These are phyloP conservation scores for Nemania bipapillata DNA, from an alignment of 2,329 filamentous ascomycete species.

Conservation along the genomic window DNA sequence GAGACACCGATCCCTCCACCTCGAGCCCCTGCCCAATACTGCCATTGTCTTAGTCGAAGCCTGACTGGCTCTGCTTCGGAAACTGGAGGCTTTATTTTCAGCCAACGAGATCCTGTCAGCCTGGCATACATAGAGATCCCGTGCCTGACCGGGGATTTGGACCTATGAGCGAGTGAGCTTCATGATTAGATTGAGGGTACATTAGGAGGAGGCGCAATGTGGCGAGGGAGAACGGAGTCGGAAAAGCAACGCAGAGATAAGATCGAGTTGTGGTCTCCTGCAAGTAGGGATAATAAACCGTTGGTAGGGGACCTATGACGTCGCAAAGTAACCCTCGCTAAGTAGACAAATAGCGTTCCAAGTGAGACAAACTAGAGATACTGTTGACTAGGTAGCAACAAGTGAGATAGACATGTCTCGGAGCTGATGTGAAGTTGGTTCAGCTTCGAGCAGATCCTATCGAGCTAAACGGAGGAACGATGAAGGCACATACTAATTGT, in stretches of 20 bases:
- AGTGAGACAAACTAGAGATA: slow-evolving; percentile 29
- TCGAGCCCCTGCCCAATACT: slow-evolving; percentile 26
- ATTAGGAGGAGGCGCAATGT: background rate
- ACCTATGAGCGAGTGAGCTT: slow-evolving; percentile 4
- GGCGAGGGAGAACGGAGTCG: background rate
- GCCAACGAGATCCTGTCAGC: slow-evolving; percentile 20
- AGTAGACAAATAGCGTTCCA: background rate
- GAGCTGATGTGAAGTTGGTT: slow-evolving; percentile 17
- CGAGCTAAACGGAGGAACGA: background rate
- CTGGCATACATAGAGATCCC: background rate
- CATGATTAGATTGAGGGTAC: slow-evolving; percentile 8
- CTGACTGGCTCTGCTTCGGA: slow-evolving; percentile 17
- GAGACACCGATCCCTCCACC: slow-evolving; percentile 30
- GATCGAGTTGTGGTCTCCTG: background rate
- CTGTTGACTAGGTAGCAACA: slow-evolving; percentile 18
- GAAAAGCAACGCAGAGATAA: slow-evolving; percentile 12
- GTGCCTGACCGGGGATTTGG: background rate
- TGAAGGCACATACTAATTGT: slow-evolving; percentile 6
- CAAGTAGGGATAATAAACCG: slow-evolving; percentile 2
- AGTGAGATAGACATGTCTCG: slow-evolving; percentile 25
- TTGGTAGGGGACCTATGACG: slow-evolving; percentile 12
- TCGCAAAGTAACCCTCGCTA: background rate
- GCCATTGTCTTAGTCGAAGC: background rate
- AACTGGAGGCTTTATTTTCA: slow-evolving; percentile 14
- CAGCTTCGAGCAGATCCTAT: slow-evolving; percentile 9